phyloP scores from a whole-genome alignment of 2,329 filamentous ascomycete genomes.

The Xylaria arbuscula region DNA sequence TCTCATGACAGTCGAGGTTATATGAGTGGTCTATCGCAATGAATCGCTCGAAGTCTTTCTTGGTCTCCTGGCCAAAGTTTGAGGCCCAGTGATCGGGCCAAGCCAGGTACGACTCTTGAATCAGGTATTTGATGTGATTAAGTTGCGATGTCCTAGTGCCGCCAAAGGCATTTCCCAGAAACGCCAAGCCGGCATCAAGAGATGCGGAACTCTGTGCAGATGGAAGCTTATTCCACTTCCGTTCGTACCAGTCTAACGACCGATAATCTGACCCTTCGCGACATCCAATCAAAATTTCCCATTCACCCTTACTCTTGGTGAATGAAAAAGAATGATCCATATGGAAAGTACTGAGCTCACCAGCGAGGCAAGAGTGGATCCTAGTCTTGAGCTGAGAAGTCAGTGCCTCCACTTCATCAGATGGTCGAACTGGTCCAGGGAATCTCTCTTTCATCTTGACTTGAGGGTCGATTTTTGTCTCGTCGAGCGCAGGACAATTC shows the following conservation, averaged over 20 bases:
- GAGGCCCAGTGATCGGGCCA: conserved; percentile 45
- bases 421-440: conserved; percentile 35
- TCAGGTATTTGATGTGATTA: conserved; percentile 46
- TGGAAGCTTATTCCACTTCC: conserved; percentile 42
- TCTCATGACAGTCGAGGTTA: conserved; percentile 42
- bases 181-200: conserved; percentile 27
- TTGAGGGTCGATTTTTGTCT: conserved; percentile 17
- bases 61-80: conserved; percentile 37
- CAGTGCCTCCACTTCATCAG: conserved; percentile 34
- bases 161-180: conserved; percentile 48
- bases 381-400: conserved; percentile 33
- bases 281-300: conserved; percentile 42
- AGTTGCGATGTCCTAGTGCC: conserved; percentile 45
- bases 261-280: conserved; percentile 33
- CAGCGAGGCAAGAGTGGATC: conserved; percentile 40
- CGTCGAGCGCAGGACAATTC: conserved; percentile 43
- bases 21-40: conserved; percentile 28
- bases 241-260: conserved; percentile 38
- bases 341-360: conserved; percentile 33
- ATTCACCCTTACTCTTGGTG: conserved; percentile 42
- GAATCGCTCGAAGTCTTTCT: conserved; percentile 36
- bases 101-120: conserved; percentile 43
- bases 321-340: conserved; percentile 46
- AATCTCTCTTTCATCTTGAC: conserved; percentile 21
- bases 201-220: not conserved